Evolutionary conservation across 2,329 filamentous ascomycete species (phyloP).

Genomic region (Monosporascus cannonballus): DNA sequence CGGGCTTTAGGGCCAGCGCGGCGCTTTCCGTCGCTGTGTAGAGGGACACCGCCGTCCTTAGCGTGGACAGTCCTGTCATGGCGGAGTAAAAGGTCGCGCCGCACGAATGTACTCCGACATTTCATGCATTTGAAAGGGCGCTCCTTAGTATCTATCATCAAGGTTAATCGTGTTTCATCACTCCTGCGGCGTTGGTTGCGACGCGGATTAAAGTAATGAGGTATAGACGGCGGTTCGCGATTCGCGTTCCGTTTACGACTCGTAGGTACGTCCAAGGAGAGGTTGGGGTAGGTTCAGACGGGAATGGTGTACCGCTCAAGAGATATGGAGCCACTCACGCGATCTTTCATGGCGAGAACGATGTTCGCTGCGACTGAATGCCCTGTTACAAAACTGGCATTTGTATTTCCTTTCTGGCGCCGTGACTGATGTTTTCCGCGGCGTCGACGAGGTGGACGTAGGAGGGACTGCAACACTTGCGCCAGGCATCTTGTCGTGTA

Average conservation of each 20-base stretch:
- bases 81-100: constrained; percentile 89
- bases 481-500: constrained; percentile 58
- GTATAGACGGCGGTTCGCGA: constrained; percentile 1
- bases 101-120: constrained; percentile 96
- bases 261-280: constrained; percentile 13
- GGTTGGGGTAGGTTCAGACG: constrained; percentile 9
- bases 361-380: constrained; percentile 96
- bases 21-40: constrained; percentile 91
- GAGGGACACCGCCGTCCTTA: constrained; percentile 89
- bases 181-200: constrained; percentile 8
- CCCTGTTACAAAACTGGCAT: constrained; percentile 96
- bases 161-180: constrained; percentile 16
- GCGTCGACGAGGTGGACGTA: constrained; percentile 56
- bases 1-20: constrained; percentile 65
- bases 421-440: constrained; percentile 69
- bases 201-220: constrained; percentile 10
- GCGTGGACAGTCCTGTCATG: constrained; percentile 98
- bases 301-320: constrained; percentile 6
- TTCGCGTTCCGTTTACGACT: neutral
- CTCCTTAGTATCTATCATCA: constrained; percentile 82
- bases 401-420: constrained; percentile 96
- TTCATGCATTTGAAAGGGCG: constrained; percentile 98
- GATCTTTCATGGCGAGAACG: constrained; percentile 94
- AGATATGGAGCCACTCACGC: constrained; percentile 61
- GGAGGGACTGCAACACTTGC: constrained; percentile 61